Evolutionary conservation across 768 basidiomycete genomes (phyloP).

Genomic region (Amanita jacksonii): DNA sequence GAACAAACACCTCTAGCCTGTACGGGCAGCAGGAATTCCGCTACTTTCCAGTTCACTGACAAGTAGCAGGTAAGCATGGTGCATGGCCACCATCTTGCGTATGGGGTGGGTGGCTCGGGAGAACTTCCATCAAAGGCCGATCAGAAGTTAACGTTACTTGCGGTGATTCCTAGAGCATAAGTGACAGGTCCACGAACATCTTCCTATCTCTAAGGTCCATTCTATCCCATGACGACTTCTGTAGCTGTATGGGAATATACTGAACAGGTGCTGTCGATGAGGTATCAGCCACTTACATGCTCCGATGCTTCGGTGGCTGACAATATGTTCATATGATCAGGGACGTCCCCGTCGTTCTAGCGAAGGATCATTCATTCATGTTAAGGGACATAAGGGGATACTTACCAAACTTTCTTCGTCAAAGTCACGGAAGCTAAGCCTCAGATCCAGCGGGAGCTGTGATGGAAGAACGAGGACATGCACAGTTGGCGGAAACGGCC

Average conservation of each 20-base stretch:
- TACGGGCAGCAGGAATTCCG: too few species aligned
- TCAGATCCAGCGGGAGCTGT: slow-evolving; percentile 61
- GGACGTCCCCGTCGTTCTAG: slow-evolving; percentile 44
- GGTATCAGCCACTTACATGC: slow-evolving; percentile 38
- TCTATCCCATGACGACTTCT: slow-evolving; percentile 42
- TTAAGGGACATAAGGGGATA: slow-evolving; percentile 8
- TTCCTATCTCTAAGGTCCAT: too few species aligned
- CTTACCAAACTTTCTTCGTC: slow-evolving; percentile 55
- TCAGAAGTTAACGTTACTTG: too few species aligned
- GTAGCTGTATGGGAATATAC: slow-evolving; percentile 32
- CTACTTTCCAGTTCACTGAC: too few species aligned
- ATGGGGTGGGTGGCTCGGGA: too few species aligned
- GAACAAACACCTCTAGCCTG: too few species aligned
- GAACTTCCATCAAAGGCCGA: too few species aligned
- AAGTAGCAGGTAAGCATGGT: too few species aligned
- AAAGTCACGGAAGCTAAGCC: slow-evolving; percentile 56
- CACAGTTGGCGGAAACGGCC: slow-evolving; percentile 65
- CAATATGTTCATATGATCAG: slow-evolving; percentile 75
- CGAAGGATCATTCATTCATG: slow-evolving; percentile 10
- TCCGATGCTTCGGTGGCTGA: slow-evolving; percentile 43
- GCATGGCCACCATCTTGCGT: too few species aligned
- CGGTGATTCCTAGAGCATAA: too few species aligned
- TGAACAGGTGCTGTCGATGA: slow-evolving; percentile 2
- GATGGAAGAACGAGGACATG: slow-evolving; percentile 72
- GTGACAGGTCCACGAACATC: too few species aligned